Evolutionary conservation across 164 flowering plant species (phyloP).

Genomic region (Kingdonia uniflora): DNA sequence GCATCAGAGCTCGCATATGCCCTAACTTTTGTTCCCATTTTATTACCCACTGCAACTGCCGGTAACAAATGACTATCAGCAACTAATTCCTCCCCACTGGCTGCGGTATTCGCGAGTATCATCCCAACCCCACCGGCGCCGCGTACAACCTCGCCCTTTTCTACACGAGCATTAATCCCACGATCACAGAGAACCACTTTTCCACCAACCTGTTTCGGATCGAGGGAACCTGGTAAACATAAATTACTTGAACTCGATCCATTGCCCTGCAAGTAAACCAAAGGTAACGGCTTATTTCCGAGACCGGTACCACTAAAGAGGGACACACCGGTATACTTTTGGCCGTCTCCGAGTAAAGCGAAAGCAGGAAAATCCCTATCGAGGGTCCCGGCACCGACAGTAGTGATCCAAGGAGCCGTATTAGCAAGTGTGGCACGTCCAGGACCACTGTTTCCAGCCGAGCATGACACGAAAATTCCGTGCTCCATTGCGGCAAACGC

Average conservation of each 20-base stretch:
- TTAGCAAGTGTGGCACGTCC: conserved; percentile 38
- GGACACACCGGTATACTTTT: conserved; percentile 45
- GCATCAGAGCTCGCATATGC: conserved; percentile 28
- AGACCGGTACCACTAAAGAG: conserved; percentile 69
- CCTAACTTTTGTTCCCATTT: conserved; percentile 43
- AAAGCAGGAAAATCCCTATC: conserved; percentile 86
- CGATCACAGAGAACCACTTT: conserved; percentile 83
- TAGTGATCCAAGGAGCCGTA: conserved; percentile 81
- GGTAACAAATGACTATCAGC: conserved; percentile 81
- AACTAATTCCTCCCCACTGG: conserved; percentile 77
- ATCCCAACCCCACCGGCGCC: conserved; percentile 82
- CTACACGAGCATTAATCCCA: conserved; percentile 72
- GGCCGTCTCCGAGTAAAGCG: conserved; percentile 34
- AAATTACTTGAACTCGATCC: conserved; percentile 26
- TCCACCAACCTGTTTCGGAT: conserved; percentile 40
- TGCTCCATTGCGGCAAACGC: conserved; percentile 67
- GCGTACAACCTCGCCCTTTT: conserved; percentile 64
- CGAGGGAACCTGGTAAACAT: conserved; percentile 66
- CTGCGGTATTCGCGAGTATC: conserved; percentile 81
- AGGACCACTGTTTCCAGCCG: conserved; percentile 90
- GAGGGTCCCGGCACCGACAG: conserved; percentile 83
- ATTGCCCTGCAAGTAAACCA: conserved; percentile 37
- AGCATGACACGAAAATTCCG: conserved; percentile 73
- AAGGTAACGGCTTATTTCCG: conserved; percentile 29
- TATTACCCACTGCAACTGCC: conserved; percentile 72